phyloP scores from a whole-genome alignment of 805 yeast species.

The Citeromyces nyonsensis region DNA sequence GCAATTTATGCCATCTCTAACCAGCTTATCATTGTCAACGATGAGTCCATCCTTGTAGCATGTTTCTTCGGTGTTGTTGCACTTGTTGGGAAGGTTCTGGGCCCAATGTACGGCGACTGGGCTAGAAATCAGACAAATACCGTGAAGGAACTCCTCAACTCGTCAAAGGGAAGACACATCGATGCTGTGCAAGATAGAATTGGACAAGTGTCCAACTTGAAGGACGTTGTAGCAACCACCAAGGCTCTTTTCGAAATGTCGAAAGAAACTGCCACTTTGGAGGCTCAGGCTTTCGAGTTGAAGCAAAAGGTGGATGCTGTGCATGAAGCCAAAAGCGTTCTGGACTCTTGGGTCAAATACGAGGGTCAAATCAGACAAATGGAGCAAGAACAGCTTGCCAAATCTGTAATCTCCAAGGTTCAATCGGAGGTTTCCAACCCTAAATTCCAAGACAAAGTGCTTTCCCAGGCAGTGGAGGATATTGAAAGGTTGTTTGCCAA shows the following conservation, averaged over 20 bases:
- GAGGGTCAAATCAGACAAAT: conserved; percentile 92
- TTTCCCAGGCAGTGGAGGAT: conserved; percentile 84
- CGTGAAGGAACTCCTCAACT: conserved; percentile 69
- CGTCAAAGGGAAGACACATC: conserved; percentile 82
- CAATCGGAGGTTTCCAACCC: conserved; percentile 72
- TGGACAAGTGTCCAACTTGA: conserved; percentile 71
- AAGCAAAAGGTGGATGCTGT: conserved; percentile 85
- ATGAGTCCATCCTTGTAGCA: conserved; percentile 75
- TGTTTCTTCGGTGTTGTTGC: conserved; percentile 69
- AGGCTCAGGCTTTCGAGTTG: conserved; percentile 86
- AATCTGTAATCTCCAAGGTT: conserved; percentile 78
- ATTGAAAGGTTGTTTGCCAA: conserved; percentile 66
- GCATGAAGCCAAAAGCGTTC: conserved; percentile 81
- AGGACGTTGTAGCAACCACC: conserved; percentile 86
- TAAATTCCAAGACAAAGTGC: conserved; percentile 85
- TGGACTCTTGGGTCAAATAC: conserved; percentile 98
- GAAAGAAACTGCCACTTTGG: conserved; percentile 91
- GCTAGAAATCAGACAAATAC: conserved; percentile 77
- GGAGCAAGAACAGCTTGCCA: conserved; percentile 86
- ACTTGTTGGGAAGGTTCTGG: conserved; percentile 72
- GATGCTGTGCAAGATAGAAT: conserved; percentile 90
- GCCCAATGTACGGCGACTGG: conserved; percentile 90
- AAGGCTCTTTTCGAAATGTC: conserved; percentile 86
- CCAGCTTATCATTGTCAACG: conserved; percentile 85
- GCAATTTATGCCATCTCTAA: conserved; percentile 87